Evolutionary conservation across 257 asterid genomes (phyloP).

Genomic region (Coffea eugenioides): DNA sequence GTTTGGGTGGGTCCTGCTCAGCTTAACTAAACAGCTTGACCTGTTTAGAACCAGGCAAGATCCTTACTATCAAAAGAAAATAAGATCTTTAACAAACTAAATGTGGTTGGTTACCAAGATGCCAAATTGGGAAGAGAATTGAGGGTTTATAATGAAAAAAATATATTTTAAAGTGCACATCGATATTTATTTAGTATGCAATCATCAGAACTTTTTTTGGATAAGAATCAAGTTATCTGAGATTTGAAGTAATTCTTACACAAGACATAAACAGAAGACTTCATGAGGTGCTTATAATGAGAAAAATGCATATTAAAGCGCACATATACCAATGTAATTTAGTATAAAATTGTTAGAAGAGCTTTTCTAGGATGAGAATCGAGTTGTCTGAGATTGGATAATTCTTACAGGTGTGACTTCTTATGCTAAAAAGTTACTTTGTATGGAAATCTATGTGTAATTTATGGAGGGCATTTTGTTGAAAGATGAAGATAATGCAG

Average conservation of each 20-base stretch:
- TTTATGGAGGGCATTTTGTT: not conserved
- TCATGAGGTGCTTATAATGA: too few species aligned
- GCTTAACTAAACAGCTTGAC: not conserved
- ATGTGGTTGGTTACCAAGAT: not conserved
- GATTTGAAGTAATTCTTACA: too few species aligned
- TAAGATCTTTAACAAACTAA: not conserved
- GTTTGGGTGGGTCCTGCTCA: not conserved
- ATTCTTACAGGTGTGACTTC: not conserved
- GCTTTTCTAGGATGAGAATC: not conserved
- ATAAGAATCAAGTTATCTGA: too few species aligned
- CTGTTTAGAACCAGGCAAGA: not conserved
- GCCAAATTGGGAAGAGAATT: not conserved
- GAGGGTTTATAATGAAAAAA: not conserved
- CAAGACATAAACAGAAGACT: too few species aligned
- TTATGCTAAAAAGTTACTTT: not conserved
- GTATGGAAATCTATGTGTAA: not conserved
- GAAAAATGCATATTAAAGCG: not conserved
- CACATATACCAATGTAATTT: too few species aligned
- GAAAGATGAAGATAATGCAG: not conserved
- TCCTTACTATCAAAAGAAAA: not conserved
- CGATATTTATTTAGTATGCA: too few species aligned
- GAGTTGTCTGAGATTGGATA: not conserved
- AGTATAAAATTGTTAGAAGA: not conserved
- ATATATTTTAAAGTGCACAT: too few species aligned
- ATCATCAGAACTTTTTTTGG: too few species aligned